phyloP scores from a whole-genome alignment of 2,329 filamentous ascomycete genomes.

The Trichoderma asperellum region DNA sequence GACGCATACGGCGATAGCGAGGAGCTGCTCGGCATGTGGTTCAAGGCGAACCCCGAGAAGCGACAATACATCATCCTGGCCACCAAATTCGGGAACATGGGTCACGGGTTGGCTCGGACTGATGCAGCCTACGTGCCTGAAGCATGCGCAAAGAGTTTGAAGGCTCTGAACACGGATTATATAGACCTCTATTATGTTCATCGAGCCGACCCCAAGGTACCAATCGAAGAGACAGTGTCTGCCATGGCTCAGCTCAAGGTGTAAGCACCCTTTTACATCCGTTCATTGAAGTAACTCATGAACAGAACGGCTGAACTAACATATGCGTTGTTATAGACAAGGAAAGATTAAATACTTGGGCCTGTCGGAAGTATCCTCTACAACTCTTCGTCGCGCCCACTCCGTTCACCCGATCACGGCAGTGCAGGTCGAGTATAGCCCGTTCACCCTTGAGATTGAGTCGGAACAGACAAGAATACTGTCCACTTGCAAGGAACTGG shows the following conservation, averaged over 20 bases:
- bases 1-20: slow-evolving; percentile 54
- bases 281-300: not conserved
- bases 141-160: slow-evolving; percentile 43
- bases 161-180: slow-evolving; percentile 53
- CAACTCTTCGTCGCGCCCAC: slow-evolving; percentile 55
- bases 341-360: slow-evolving; percentile 56
- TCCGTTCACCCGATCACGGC: slow-evolving; percentile 55
- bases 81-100: slow-evolving; percentile 41
- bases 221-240: slow-evolving; percentile 54
- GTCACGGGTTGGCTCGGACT: not conserved
- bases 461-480: slow-evolving; percentile 52
- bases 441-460: slow-evolving; percentile 63
- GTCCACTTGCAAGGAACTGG: slow-evolving; percentile 59
- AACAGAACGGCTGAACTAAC: not conserved
- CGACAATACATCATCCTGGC: slow-evolving; percentile 55
- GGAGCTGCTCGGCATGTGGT: slow-evolving; percentile 55
- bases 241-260: slow-evolving; percentile 53
- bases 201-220: slow-evolving; percentile 51
- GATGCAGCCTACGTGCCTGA: slow-evolving; percentile 30
- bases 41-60: slow-evolving; percentile 49
- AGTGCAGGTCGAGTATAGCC: slow-evolving; percentile 59
- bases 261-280: not conserved
- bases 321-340: not conserved
- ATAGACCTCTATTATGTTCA: slow-evolving; percentile 63
- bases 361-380: slow-evolving; percentile 55